Percentiles rank a stretch among this genome's conserved stretches.
These are phyloP conservation scores for Colletotrichum gigasporum DNA, from an alignment of 2,329 filamentous ascomycete species.

Conservation along the genomic window DNA sequence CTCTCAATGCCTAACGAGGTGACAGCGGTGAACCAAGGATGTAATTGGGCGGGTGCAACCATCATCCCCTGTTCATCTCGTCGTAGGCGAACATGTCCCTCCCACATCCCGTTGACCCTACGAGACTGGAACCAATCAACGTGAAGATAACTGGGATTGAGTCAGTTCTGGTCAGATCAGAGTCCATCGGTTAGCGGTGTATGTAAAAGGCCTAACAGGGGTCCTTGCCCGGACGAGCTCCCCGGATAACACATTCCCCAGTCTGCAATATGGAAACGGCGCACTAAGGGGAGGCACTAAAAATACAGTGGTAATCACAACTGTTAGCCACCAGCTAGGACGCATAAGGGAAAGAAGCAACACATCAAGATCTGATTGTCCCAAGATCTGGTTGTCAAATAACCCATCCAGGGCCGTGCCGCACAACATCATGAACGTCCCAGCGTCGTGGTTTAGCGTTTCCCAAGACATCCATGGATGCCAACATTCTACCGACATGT, in stretches of 20 bases:
- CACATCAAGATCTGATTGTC: neutral
- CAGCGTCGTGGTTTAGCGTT: neutral
- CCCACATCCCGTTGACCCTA: no score
- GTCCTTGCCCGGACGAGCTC: neutral
- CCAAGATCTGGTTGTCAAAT: neutral
- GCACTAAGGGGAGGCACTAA: neutral
- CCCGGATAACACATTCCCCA: neutral
- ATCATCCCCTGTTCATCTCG: no score
- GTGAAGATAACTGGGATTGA: neutral
- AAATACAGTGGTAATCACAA: no score
- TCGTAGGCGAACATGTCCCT: no score
- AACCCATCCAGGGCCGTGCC: neutral
- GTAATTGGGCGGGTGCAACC: no score
- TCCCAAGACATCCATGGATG: neutral
- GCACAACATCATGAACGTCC: neutral
- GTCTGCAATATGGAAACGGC: neutral
- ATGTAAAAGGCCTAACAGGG: neutral
- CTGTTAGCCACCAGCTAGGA: no score
- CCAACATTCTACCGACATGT: neutral
- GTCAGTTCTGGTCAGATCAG: conserved; percentile 7
- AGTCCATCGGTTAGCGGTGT: conserved; percentile 5
- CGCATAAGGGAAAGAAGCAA: neutral
- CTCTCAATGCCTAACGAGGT: no score
- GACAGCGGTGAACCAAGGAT: no score
- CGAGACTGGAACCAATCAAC: neutral